Base-by-base conservation (phyloP, 1,284 basidiomycete genomes). In the Cryptococcus deneoformans region DNA sequence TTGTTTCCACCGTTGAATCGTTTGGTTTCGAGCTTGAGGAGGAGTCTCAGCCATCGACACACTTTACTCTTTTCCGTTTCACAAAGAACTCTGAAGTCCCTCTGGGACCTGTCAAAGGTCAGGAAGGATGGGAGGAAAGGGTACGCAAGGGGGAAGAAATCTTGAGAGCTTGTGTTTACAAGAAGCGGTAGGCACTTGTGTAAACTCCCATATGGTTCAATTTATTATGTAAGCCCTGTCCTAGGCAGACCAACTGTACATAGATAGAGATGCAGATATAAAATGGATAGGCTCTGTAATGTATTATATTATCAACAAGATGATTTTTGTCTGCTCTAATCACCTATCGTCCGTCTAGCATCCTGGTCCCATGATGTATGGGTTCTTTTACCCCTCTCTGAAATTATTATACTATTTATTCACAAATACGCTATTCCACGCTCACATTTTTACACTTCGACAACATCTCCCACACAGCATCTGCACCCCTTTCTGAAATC, bases 161-260 rank as follows among this genome's bases (percentile, higher is more conserved):
- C 43, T 81, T 99, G 58, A 92, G 93, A 74, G 88, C 93, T 37
- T 99, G 96, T 78, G 89, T 98, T 76, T 99, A 99, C 77, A 99
- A 99, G 79, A 85, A 91, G 69, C 84, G 95, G 70, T 98, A 78
- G 7, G 7, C 20, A 20, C n/a, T 20, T 20, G 20, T 20, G 20
- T 20, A 20, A 20, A 87, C 88, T 29, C 29, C 29, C 29, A 29
- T 29, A 29, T 29, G 29, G 29, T 29, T 29, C 29, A 29, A 5
- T 29, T 29, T 29, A 5, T 29, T 29, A 29, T 29, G 29, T 5
- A 29, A 29, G n/a, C 29, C 29, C 29, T 29, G 29, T 29, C 29
- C 29, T 29, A 29, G 29, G 29, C 29, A 29, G 29, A 29, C 29
- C 29, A 5, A 29, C 29, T 29, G 29, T 29, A 29, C 29, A 29